Evolutionary conservation across 2,329 filamentous ascomycete genomes (phyloP).

Genomic region (Pseudocercospora cruenta): DNA sequence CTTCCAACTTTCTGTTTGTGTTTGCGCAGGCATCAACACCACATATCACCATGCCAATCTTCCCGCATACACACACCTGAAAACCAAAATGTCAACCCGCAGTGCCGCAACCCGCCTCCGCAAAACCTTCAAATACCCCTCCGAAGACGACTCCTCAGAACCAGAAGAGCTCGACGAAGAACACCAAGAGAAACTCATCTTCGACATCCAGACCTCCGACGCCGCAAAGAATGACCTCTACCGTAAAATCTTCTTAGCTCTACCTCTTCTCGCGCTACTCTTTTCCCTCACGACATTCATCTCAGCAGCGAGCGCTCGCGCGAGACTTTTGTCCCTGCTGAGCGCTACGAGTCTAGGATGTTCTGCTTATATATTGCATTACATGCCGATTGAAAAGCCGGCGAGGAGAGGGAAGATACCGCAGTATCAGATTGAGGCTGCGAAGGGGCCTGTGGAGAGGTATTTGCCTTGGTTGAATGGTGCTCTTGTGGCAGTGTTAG

Average conservation of each 20-base stretch:
- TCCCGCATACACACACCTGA: slow-evolving; percentile 4
- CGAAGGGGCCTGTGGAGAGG: slow-evolving; percentile 55
- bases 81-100: slow-evolving; percentile 12
- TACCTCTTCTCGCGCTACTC: slow-evolving; percentile 62
- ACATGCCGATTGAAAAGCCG: slow-evolving; percentile 51
- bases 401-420: slow-evolving; percentile 44
- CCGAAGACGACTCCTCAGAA: slow-evolving; percentile 60
- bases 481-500: slow-evolving; percentile 59
- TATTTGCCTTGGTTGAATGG: slow-evolving; percentile 66
- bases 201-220: slow-evolving; percentile 59
- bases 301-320: slow-evolving; percentile 39
- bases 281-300: slow-evolving; percentile 59
- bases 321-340: slow-evolving; percentile 57
- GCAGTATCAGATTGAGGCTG: slow-evolving; percentile 34
- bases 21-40: background rate
- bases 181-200: slow-evolving; percentile 68
- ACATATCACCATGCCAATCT: background rate
- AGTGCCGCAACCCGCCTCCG: slow-evolving; percentile 54
- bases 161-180: slow-evolving; percentile 71
- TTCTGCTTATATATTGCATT: slow-evolving; percentile 62
- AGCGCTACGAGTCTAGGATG: slow-evolving; percentile 65
- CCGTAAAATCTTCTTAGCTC: slow-evolving; percentile 55
- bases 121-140: slow-evolving; percentile 75
- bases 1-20: background rate
- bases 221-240: slow-evolving; percentile 40